phyloP scores from a whole-genome alignment of 805 yeast species.

The Pichia phayaonensis region DNA sequence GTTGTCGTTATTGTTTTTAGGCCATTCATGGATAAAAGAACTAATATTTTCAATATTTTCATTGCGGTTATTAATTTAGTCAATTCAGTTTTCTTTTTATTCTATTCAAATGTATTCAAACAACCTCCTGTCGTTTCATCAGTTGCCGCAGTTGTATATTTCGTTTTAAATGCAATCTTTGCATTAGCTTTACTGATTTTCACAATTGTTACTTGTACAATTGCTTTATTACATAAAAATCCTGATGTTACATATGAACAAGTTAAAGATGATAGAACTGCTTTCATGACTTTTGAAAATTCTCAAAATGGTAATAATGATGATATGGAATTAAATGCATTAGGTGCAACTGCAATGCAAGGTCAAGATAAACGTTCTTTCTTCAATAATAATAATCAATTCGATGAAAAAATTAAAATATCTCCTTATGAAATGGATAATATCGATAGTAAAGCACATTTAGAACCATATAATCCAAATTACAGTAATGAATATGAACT shows the following conservation, averaged over 20 bases:
- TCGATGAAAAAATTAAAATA: constrained; percentile 4
- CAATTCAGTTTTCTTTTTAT: constrained; percentile 80
- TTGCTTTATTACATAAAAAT: constrained; percentile 79
- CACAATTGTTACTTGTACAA: constrained; percentile 79
- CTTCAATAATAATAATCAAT: not conserved
- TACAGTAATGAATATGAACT: constrained; percentile 6
- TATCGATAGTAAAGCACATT: constrained; percentile 3
- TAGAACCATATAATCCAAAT: constrained; percentile 5
- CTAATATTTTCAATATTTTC: constrained; percentile 86
- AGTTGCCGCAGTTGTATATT: constrained; percentile 84
- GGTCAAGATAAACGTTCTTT: constrained; percentile 40
- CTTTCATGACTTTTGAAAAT: constrained; percentile 75
- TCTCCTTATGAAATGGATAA: constrained; percentile 4
- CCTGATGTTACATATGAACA: constrained; percentile 96
- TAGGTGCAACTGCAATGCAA: constrained; percentile 63
- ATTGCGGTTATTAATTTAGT: constrained; percentile 73
- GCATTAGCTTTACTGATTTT: constrained; percentile 75
- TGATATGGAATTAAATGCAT: constrained; percentile 61
- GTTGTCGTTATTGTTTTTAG: constrained; percentile 58
- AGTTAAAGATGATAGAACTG: constrained; percentile 91
- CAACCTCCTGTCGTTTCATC: constrained; percentile 88
- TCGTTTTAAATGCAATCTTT: constrained; percentile 82
- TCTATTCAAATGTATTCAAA: constrained; percentile 76
- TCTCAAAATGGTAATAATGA: constrained; percentile 28
- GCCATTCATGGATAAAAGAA: constrained; percentile 92